Percentiles rank a stretch among this genome's conserved stretches.
Evolutionary conservation across 2,329 filamentous ascomycete genomes (phyloP).

Genomic region (Botrytis medusae): DNA sequence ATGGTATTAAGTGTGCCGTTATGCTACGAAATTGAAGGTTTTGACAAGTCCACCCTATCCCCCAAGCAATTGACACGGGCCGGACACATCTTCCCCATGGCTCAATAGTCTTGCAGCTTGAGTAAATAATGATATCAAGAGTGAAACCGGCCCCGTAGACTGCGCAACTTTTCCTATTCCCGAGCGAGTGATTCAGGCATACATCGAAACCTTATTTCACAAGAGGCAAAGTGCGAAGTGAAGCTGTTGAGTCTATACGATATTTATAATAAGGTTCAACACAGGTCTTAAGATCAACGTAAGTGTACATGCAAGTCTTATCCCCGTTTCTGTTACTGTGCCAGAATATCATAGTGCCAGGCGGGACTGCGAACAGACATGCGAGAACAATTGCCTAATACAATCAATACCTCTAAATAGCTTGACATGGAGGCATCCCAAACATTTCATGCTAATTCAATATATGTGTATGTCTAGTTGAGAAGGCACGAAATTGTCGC

Average conservation of each 20-base stretch:
- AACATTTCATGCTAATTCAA: background rate
- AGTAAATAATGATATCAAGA: background rate
- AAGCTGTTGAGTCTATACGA: background rate
- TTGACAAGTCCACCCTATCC: background rate
- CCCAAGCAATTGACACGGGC: background rate
- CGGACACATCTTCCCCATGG: background rate
- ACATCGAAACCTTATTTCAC: background rate
- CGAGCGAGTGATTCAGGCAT: background rate
- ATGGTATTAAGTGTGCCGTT: background rate
- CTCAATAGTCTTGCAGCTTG: background rate
- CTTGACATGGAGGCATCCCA: background rate
- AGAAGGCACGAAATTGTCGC: background rate
- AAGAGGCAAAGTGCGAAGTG: background rate
- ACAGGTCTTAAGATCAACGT: background rate
- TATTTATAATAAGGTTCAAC: background rate
- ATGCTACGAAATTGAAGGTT: background rate
- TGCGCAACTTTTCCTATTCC: background rate
- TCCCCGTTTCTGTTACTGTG: background rate
- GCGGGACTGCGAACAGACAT: background rate
- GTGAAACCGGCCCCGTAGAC: background rate
- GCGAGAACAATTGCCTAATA: background rate
- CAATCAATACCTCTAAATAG: background rate
- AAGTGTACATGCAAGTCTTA: background rate
- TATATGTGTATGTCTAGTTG: background rate
- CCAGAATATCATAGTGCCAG: background rate